phyloP scores from a whole-genome alignment of 2,329 filamentous ascomycete genomes.

The Penicillium sp. region DNA sequence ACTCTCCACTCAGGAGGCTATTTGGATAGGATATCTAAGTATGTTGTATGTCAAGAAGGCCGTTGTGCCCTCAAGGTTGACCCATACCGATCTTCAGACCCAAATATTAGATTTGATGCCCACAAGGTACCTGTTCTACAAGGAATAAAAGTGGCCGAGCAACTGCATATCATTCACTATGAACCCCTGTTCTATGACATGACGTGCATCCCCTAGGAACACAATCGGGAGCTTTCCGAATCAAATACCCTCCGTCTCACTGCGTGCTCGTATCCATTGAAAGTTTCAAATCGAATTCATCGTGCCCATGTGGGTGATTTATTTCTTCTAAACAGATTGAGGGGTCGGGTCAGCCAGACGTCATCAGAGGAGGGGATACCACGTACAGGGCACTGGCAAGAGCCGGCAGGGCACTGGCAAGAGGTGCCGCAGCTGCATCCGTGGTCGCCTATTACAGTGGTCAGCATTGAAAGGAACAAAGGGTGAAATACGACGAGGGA shows the following conservation, averaged over 20 bases:
- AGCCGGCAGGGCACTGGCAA: constrained; percentile 44
- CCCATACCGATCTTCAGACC: constrained; percentile 12
- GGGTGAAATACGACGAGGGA: constrained; percentile 3
- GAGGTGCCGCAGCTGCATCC: constrained; percentile 43
- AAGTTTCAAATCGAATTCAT: neutral
- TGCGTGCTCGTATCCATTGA: neutral
- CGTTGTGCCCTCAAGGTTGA: constrained; percentile 12
- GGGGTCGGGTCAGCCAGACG: constrained; percentile 9
- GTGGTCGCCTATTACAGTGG: constrained; percentile 33
- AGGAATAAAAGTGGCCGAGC: constrained; percentile 20
- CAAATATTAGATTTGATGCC: constrained; percentile 19
- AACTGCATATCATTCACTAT: constrained; percentile 15
- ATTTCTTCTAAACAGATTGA: constrained; percentile 19
- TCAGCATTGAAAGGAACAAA: constrained; percentile 10
- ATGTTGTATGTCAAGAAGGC: neutral
- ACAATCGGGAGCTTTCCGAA: neutral
- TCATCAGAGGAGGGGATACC: neutral
- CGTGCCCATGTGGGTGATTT: constrained; percentile 12
- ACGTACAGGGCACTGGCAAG: constrained; percentile 44
- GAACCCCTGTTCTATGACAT: constrained; percentile 1
- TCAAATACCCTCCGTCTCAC: constrained; percentile 1
- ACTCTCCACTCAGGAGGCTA: neutral
- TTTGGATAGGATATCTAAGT: neutral
- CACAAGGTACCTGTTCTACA: constrained; percentile 24
- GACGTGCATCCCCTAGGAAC: constrained; percentile 2